A percentile compares a stretch with the other conserved stretches of the same genome.
Conservation (phyloP, 2,329 filamentous ascomycete genomes). For the Fusarium anguioides region DNA sequence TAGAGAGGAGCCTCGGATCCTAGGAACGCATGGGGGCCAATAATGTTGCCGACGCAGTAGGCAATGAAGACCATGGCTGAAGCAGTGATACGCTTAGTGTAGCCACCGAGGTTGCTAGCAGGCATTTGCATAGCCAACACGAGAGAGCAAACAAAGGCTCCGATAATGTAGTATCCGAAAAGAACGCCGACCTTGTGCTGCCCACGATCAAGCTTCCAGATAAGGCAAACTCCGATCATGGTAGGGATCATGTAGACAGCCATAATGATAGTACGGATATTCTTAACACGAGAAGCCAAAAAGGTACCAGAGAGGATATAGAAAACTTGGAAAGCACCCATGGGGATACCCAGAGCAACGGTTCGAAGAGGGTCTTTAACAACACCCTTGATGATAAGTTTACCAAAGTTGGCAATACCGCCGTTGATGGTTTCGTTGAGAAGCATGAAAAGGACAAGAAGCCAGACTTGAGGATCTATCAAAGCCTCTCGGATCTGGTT, state of each 20-base stretch:
- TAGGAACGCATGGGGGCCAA: conserved; percentile 53
- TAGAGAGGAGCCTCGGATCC: conserved; percentile 59
- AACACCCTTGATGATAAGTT: conserved; percentile 62
- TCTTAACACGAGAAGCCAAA: conserved; percentile 59
- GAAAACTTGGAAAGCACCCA: conserved; percentile 63
- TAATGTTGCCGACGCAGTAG: conserved; percentile 49
- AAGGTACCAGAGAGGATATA: conserved; percentile 63
- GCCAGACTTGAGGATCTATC: conserved; percentile 62
- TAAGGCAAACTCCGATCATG: conserved; percentile 57
- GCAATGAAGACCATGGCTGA: conserved; percentile 60
- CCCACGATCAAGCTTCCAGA: conserved; percentile 59
- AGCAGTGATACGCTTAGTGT: conserved; percentile 59
- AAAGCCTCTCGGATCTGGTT: conserved; percentile 61
- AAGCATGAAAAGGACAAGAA: conserved; percentile 65
- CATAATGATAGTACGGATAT: conserved; percentile 63
- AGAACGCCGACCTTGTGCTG: conserved; percentile 58
- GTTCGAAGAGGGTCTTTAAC: conserved; percentile 51
- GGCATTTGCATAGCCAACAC: conserved; percentile 66
- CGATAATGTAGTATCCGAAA: conserved; percentile 62
- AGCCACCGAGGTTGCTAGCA: conserved; percentile 59
- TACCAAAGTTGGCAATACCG: conserved; percentile 65
- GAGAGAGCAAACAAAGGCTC: conserved; percentile 61
- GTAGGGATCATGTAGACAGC: conserved; percentile 61
- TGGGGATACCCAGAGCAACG: conserved; percentile 63
- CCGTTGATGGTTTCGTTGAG: conserved; percentile 64